Evolutionary conservation across 129 eudicot species (phyloP), one percentile per base, ranked within the genome.

Genomic region (Glebionis coronaria): DNA sequence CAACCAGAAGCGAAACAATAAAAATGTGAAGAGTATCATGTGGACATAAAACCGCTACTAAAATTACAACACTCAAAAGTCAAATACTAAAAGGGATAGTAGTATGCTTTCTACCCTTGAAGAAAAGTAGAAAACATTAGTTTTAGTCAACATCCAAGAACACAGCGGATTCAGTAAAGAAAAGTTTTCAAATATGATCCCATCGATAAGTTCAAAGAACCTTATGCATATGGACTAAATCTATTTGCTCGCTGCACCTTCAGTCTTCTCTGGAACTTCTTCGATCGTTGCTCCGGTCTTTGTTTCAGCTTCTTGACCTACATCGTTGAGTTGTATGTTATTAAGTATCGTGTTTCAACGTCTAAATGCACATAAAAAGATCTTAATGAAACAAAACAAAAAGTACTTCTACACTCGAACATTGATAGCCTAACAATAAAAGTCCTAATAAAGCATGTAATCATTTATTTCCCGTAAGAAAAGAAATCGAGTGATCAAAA

Each of bases 241-340:
- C 74, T 73, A 81, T 77, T 76, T 63, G 82, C 70, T 77, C 44
- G 77, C 52, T 14, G 76, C 79, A 38, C 54, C 70, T 74, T 74
- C 83, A 1, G 53, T 15, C 19, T 63, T 69, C 60, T 56, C 71
- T 4, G 52, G 77, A 10, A 68, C 68, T 14, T 44, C 77, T 78
- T 80, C 69, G 63, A 65, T 57, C 12, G 76, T 46, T 10, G 70
- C 80, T 14, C 63, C 72, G 7, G 84, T 14, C 68, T 63, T 81
- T 44, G 82, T 62, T 70, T 77, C 85, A 6, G 4, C 88, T 56
- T 83, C 88, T 74, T 80, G 67, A 67, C 72, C 88, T 83, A 67
- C 69, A 80, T 14, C 13, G 9, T 13, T 3, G 10, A 29, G n/a
- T 8, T 10, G 3, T 8, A 50, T 9, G 18, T 14, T 35, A 1